phyloP scores from a whole-genome alignment of 2,329 filamentous ascomycete genomes.

The Arthrobotrys entomopaga region DNA sequence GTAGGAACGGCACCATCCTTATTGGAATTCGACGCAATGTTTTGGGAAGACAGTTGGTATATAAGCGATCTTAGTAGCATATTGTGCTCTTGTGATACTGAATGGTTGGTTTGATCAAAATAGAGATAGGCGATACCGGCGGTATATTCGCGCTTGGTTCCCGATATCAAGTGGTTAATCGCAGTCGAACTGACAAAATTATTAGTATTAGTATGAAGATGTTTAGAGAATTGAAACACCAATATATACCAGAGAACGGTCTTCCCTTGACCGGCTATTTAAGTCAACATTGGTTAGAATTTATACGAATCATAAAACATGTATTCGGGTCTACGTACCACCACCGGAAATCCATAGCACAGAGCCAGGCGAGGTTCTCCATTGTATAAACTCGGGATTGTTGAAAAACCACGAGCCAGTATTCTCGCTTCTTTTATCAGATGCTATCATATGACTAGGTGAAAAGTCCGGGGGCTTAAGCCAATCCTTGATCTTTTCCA shows the following conservation, averaged over 20 bases:
- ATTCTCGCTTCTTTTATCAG: constrained; percentile 18
- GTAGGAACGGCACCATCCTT: not conserved
- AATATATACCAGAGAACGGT: constrained; percentile 1
- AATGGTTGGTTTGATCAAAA: constrained; percentile 25
- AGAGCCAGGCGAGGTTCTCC: not conserved
- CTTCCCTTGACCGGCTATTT: constrained; percentile 7
- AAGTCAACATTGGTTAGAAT: not conserved
- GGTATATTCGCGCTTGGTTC: not conserved
- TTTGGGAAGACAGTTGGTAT: constrained; percentile 13
- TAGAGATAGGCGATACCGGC: constrained; percentile 21
- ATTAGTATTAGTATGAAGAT: not conserved
- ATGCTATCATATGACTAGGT: constrained; percentile 8
- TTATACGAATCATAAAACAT: no score
- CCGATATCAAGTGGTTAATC: constrained; percentile 1
- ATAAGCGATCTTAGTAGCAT: constrained; percentile 24
- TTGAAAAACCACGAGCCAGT: constrained; percentile 23
- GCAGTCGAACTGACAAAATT: constrained; percentile 2
- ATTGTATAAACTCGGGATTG: constrained; percentile 6
- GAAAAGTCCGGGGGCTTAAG: constrained; percentile 18
- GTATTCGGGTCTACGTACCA: constrained; percentile 6
- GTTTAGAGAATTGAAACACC: not conserved
- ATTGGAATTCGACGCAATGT: not conserved
- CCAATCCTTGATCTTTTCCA: constrained; percentile 29
- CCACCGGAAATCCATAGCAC: constrained; percentile 12
- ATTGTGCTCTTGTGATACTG: constrained; percentile 17